phyloP scores from a whole-genome alignment of 2,329 filamentous ascomycete genomes.

The Ceratocystis colombiana region DNA sequence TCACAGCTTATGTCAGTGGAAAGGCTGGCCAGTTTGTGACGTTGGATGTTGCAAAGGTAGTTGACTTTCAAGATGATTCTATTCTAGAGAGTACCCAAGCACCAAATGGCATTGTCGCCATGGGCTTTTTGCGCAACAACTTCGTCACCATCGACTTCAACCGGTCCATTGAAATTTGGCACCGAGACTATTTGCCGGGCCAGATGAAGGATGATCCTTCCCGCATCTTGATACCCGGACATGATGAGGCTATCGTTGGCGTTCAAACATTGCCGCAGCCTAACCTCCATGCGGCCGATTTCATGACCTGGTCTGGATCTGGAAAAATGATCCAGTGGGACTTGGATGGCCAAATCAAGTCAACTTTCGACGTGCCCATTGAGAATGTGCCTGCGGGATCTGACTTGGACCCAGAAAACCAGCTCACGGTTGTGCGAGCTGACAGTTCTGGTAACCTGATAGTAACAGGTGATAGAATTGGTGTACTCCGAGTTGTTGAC shows the following conservation, averaged over 20 bases:
- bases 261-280: constrained; percentile 54
- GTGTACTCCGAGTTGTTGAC: constrained; percentile 65
- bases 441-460: constrained; percentile 55
- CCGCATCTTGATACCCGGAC: constrained; percentile 51
- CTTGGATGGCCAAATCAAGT: constrained; percentile 56
- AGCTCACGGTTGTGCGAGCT: constrained; percentile 50
- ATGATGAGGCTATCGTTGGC: constrained; percentile 59
- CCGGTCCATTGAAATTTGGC: constrained; percentile 62
- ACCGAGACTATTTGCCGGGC: constrained; percentile 38
- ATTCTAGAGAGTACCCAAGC: constrained; percentile 35
- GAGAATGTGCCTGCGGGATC: constrained; percentile 48
- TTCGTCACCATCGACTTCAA: constrained; percentile 66
- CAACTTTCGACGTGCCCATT: constrained; percentile 55
- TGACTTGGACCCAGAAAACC: constrained; percentile 47
- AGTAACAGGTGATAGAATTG: constrained; percentile 75
- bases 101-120: constrained; percentile 47
- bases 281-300: constrained; percentile 53
- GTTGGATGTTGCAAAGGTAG: constrained; percentile 42
- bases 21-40: constrained; percentile 50
- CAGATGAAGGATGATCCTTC: constrained; percentile 34
- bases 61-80: constrained; percentile 36
- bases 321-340: constrained; percentile 80
- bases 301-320: constrained; percentile 79
- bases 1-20: constrained; percentile 57
- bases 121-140: constrained; percentile 57